phyloP scores from a whole-genome alignment of 1,284 basidiomycete species.

The Sphaerobolus stellatus region DNA sequence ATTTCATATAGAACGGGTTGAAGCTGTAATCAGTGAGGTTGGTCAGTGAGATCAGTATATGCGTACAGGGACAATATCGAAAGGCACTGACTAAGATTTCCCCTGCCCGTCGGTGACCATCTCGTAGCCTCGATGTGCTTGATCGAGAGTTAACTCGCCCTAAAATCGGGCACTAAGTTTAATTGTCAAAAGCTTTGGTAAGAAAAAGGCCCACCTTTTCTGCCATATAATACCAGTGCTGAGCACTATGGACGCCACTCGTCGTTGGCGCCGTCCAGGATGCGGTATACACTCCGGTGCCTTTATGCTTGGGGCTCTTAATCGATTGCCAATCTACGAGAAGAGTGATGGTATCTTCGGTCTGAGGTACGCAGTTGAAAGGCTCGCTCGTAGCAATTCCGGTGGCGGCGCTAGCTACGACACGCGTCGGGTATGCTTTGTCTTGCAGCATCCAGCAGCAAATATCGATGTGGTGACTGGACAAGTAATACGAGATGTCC shows the following conservation, averaged over 20 bases:
- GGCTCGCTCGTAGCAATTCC: conserved; percentile 87
- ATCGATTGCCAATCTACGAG: conserved; percentile 89
- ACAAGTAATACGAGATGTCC: conserved; percentile 93
- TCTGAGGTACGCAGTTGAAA: conserved; percentile 79
- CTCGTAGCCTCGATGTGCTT: conserved; percentile 91
- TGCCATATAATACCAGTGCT: conserved; percentile 94
- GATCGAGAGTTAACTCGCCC: conserved; percentile 90
- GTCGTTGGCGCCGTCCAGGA: conserved; percentile 84
- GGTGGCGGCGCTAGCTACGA: conserved; percentile 83
- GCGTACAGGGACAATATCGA: background rate
- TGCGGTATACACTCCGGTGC: conserved; percentile 87
- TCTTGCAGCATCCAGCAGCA: conserved; percentile 91
- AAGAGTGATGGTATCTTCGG: conserved; percentile 93
- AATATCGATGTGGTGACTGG: conserved; percentile 90
- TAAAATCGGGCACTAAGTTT: conserved; percentile 28
- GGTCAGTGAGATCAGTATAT: background rate
- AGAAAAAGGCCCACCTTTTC: conserved; percentile 59
- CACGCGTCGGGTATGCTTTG: conserved; percentile 74
- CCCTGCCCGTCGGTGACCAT: conserved; percentile 81
- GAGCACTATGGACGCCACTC: conserved; percentile 79
- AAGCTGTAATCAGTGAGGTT: conserved; percentile 36
- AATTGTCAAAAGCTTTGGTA: conserved; percentile 3
- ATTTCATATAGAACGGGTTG: conserved; percentile 96
- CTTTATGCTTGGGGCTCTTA: conserved; percentile 65
- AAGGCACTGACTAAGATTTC: conserved; percentile 56